A percentile compares a stretch with the other conserved stretches of the same genome.
phyloP scores from a whole-genome alignment of 768 basidiomycete species.

The Roridomyces roridus region DNA sequence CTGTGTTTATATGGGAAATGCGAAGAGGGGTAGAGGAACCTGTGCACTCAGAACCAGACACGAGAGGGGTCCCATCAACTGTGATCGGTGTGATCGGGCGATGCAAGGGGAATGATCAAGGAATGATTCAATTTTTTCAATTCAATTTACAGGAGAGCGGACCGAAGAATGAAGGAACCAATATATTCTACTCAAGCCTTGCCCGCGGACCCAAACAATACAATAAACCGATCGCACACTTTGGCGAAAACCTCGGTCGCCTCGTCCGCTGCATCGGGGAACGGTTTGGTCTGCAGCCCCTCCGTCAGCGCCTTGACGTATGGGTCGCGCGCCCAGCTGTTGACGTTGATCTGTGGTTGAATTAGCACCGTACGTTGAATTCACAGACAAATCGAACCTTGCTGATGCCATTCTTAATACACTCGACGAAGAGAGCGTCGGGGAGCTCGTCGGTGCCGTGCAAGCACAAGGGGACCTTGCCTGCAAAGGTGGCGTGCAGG shows the following conservation, averaged over 20 bases:
- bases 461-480: constrained; percentile 44
- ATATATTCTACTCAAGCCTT: constrained; percentile 37
- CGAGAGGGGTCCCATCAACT: no score
- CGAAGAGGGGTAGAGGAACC: no score
- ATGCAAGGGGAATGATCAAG: no score
- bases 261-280: constrained; percentile 52
- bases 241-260: constrained; percentile 48
- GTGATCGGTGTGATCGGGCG: no score
- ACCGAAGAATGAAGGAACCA: no score
- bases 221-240: constrained; percentile 48
- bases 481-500: constrained; percentile 41
- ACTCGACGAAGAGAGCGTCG: constrained; percentile 49
- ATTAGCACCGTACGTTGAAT: not conserved
- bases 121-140: no score
- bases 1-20: no score
- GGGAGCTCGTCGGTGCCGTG: constrained; percentile 54
- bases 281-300: constrained; percentile 40
- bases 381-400: constrained; percentile 34
- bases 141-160: no score
- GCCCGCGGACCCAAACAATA: constrained; percentile 46
- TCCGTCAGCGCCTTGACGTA: constrained; percentile 44
- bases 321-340: constrained; percentile 53
- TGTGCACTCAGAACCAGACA: no score
- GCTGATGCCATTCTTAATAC: constrained; percentile 52
- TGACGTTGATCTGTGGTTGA: constrained; percentile 46